These are phyloP conservation scores for Scedosporium minutisporum DNA, from an alignment of 2,329 filamentous ascomycete genomes.

Conservation along the genomic window DNA sequence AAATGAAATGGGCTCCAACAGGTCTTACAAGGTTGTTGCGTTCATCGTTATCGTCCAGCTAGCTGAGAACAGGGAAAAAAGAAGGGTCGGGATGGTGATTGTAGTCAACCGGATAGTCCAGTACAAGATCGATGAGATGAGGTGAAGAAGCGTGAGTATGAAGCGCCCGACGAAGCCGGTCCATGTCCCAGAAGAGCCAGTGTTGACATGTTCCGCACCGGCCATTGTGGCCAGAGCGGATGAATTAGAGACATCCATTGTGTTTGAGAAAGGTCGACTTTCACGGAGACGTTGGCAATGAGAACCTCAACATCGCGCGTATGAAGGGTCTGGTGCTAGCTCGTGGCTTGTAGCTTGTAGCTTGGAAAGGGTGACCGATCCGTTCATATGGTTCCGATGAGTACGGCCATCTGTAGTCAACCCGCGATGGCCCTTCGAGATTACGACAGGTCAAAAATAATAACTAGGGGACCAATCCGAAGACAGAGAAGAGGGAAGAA, in stretches of 20 bases:
- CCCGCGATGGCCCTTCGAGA: not conserved
- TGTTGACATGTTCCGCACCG: constrained; percentile 19
- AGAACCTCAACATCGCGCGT: not conserved
- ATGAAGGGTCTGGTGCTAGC: too few relatives aligned
- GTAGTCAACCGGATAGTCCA: constrained; percentile 78
- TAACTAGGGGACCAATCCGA: not conserved
- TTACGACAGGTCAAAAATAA: not conserved
- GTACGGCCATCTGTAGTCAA: not conserved
- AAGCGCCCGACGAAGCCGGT: constrained; percentile 46
- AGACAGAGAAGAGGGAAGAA: not conserved
- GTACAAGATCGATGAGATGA: constrained; percentile 54
- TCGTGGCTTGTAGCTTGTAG: not conserved
- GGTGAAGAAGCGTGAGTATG: constrained; percentile 44
- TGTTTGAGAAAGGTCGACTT: not conserved
- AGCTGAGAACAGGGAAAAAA: constrained; percentile 84
- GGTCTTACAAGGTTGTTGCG: constrained; percentile 76
- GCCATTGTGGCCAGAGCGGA: constrained; percentile 27
- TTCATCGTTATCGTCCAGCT: constrained; percentile 98
- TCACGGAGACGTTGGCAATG: not conserved
- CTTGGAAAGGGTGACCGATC: not conserved
- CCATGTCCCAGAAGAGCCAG: constrained; percentile 39
- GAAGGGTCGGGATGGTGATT: constrained; percentile 78
- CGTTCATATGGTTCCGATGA: not conserved
- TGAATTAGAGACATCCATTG: constrained; percentile 1
- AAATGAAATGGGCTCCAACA: constrained; percentile 1